A percentile compares a stretch with the other conserved stretches of the same genome.
Evolutionary conservation across 2,329 filamentous ascomycete genomes (phyloP).

Genomic region (Fusarium xyrophilum): DNA sequence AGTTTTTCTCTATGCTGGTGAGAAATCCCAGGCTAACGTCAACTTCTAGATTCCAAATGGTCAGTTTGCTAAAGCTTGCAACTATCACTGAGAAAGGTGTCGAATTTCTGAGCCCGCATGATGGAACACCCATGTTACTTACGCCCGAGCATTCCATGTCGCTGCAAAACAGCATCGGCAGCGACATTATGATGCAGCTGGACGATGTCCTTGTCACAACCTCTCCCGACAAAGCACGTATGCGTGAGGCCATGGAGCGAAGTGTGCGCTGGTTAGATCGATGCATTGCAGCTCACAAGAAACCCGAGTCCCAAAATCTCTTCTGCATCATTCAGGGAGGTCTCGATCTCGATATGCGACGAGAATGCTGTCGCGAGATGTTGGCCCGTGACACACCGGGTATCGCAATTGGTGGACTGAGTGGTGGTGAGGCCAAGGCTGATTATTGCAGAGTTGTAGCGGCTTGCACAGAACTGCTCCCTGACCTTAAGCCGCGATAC

Average conservation of each 20-base stretch:
- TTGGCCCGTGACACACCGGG: slow-evolving; percentile 88
- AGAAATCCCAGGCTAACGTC: slow-evolving; percentile 6
- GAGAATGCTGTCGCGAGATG: slow-evolving; percentile 87
- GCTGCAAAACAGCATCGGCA: slow-evolving; percentile 95
- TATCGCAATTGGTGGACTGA: slow-evolving; percentile 94
- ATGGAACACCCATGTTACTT: slow-evolving; percentile 93
- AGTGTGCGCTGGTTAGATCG: slow-evolving; percentile 96
- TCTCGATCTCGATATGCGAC: slow-evolving; percentile 83
- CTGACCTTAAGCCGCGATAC: slow-evolving; percentile 93
- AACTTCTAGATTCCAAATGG: slow-evolving; percentile 92
- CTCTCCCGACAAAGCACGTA: slow-evolving; percentile 84
- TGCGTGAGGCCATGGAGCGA: slow-evolving; percentile 93
- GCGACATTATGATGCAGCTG: slow-evolving; percentile 99
- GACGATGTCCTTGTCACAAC: slow-evolving; percentile 98
- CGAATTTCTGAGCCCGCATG: slow-evolving; percentile 93
- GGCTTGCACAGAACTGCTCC: slow-evolving; percentile 83
- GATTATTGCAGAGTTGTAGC: slow-evolving; percentile 91
- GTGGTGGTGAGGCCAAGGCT: slow-evolving; percentile 91
- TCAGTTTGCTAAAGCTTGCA: slow-evolving; percentile 90
- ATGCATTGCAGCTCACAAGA: slow-evolving; percentile 88
- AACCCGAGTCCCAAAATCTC: slow-evolving; percentile 84
- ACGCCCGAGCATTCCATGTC: slow-evolving; percentile 97
- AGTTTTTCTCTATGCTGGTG: slow-evolving; percentile 24
- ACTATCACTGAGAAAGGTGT: slow-evolving; percentile 96
- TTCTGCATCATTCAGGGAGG: slow-evolving; percentile 99